Evolutionary conservation across 495 filamentous ascomycete genomes (phyloP), one percentile per base, ranked within the genome.

Genomic region (Patellaria atrata): DNA sequence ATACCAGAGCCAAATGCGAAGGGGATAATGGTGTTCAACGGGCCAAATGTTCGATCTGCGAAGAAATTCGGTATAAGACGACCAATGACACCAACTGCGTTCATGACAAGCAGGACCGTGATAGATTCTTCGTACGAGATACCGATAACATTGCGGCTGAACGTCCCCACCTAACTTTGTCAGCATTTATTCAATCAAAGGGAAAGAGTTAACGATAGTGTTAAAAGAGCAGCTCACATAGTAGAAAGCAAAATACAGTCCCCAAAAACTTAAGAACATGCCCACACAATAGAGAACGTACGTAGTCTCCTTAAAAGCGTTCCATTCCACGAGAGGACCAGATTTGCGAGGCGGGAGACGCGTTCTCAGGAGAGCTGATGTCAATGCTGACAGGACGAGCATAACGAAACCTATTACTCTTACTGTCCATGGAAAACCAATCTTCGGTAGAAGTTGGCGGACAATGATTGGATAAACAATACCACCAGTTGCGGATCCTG

Each of bases 391-490:
- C 25, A 51, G 34, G 11, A 17, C 47, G 3, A 60, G 34, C 15
- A 56, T 54, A 20, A 62, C 45, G 30, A 63, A 61, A 1, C 56
- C 60, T 17, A 63, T 47, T 16, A 50, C 47, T 11, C 60, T 47
- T 16, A 57, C 35, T 5, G 59, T 57, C 59, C 60, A 63, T 5
- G 45, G 41, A 30, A 58, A 58, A 5, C 54, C 54, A 13, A 56
- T 31, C 22, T 50, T 54, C 1, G 81, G 79, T 5, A 87, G 49
- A 23, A 93, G 57, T 36, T 74, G 65, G 44, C 77, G 69, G 5
- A 79, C 75, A 32, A 93, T 75, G 16, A 68, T 62, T 0, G 84
- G 82, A 44, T 85, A 85, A 0, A 93, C 55, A n/a, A 92, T 51
- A 0, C 85, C 83, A 5, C 86, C 84, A 0, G 79, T 79, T 0